Conservation (phyloP, 768 basidiomycete genomes). For the Tricholoma flavovirens region DNA sequence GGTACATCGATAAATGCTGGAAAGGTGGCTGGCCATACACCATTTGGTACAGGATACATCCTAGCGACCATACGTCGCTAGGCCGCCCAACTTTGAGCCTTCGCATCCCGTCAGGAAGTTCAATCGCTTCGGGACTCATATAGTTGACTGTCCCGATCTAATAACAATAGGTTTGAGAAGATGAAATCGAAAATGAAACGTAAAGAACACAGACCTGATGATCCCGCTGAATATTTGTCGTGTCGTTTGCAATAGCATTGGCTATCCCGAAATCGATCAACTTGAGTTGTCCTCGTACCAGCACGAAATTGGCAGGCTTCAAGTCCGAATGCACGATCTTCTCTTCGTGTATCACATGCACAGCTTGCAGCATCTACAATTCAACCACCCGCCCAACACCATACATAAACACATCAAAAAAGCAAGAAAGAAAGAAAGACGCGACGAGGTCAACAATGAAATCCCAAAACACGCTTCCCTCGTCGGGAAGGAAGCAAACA, state of each 20-base stretch:
- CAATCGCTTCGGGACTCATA: slow-evolving; percentile 98
- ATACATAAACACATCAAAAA: background rate
- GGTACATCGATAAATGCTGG: slow-evolving; percentile 71
- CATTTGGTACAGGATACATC: slow-evolving; percentile 98
- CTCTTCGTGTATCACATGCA: slow-evolving; percentile 97
- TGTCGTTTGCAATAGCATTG: slow-evolving; percentile 97
- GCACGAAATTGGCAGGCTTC: slow-evolving; percentile 97
- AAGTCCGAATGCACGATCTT: slow-evolving; percentile 98
- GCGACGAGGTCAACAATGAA: background rate
- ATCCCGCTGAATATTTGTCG: slow-evolving; percentile 95
- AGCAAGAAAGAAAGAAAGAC: background rate
- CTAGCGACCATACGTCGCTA: slow-evolving; percentile 96
- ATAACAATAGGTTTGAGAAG: slow-evolving; percentile 4
- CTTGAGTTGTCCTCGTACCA: slow-evolving; percentile 93
- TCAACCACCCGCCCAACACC: background rate
- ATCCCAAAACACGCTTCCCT: background rate
- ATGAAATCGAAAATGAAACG: background rate
- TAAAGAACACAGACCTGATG: slow-evolving; percentile 58
- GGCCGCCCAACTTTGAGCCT: slow-evolving; percentile 92
- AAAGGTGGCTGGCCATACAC: slow-evolving; percentile 94
- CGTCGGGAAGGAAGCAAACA: too few relatives aligned
- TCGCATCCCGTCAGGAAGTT: slow-evolving; percentile 79
- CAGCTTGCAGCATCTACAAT: slow-evolving; percentile 90
- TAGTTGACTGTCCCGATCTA: slow-evolving; percentile 97
- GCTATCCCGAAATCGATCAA: slow-evolving; percentile 99